Evolutionary conservation across 2,329 filamentous ascomycete species (phyloP).

Genomic region (Arthrinium phaeospermum): DNA sequence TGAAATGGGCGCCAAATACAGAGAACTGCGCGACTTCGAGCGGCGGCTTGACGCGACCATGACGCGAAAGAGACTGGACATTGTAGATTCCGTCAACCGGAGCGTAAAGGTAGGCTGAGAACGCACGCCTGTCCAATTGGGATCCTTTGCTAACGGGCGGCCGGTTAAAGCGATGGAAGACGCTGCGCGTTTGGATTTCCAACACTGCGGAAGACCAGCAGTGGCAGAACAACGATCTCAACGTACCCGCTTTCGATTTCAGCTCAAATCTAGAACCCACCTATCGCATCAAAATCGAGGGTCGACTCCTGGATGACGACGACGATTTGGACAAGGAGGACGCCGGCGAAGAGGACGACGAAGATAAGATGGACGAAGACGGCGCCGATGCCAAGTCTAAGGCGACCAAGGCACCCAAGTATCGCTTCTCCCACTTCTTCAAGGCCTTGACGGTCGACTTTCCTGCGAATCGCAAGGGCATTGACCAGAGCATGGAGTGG

Average conservation of each 20-base stretch:
- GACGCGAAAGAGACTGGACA: constrained; percentile 91
- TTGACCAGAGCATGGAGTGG: constrained; percentile 77
- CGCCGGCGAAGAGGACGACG: constrained; percentile 53
- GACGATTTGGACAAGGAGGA: constrained; percentile 53
- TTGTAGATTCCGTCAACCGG: constrained; percentile 79
- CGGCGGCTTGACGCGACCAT: constrained; percentile 88
- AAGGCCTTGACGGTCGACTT: constrained; percentile 78
- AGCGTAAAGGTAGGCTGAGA: constrained; percentile 65
- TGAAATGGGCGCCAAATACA: constrained; percentile 82
- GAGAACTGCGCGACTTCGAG: constrained; percentile 84
- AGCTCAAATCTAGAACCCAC: constrained; percentile 76
- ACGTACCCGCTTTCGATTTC: constrained; percentile 82
- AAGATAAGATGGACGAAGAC: constrained; percentile 67
- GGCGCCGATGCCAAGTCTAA: constrained; percentile 42
- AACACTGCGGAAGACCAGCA: constrained; percentile 95
- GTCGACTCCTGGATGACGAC: constrained; percentile 76
- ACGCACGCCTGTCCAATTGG: not conserved
- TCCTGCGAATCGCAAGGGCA: constrained; percentile 64
- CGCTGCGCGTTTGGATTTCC: constrained; percentile 90
- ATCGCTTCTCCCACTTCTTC: constrained; percentile 80
- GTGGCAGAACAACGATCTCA: constrained; percentile 78
- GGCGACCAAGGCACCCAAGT: constrained; percentile 48
- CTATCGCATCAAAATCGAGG: constrained; percentile 92
- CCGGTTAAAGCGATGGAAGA: constrained; percentile 71
- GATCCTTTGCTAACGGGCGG: not conserved